Evolutionary conservation across 2,329 filamentous ascomycete genomes (phyloP).

Genomic region (Trichoderma breve): DNA sequence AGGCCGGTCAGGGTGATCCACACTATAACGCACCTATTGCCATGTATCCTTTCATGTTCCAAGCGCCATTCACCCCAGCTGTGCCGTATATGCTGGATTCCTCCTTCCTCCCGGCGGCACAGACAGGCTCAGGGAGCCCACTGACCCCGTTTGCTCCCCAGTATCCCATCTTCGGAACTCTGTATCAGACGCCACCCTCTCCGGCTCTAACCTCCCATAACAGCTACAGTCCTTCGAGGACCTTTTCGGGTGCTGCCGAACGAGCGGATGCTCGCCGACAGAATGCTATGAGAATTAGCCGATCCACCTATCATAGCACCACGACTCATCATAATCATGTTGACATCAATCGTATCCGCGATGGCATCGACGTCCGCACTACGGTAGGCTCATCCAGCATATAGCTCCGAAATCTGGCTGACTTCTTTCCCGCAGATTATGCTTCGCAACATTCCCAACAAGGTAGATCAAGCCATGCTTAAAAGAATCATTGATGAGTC

Average conservation of each 20-base stretch:
- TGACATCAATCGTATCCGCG: constrained; percentile 57
- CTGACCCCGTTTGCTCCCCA: constrained; percentile 32
- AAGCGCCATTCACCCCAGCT: constrained; percentile 29
- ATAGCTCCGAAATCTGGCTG: neutral
- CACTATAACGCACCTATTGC: constrained; percentile 29
- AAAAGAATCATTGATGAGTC: constrained; percentile 77
- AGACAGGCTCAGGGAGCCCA: constrained; percentile 25
- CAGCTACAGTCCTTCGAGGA: constrained; percentile 42
- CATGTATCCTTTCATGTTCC: constrained; percentile 37
- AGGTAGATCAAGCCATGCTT: constrained; percentile 73
- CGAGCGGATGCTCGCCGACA: constrained; percentile 47
- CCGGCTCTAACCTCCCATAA: constrained; percentile 36
- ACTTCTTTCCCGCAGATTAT: constrained; percentile 62
- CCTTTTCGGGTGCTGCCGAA: constrained; percentile 34
- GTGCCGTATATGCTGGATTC: constrained; percentile 33
- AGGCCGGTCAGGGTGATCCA: constrained; percentile 20
- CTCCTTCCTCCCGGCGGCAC: constrained; percentile 22
- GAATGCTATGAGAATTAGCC: constrained; percentile 45
- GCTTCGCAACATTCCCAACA: constrained; percentile 92
- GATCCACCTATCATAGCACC: constrained; percentile 48
- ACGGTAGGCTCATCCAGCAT: constrained; percentile 52
- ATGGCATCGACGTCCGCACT: constrained; percentile 70
- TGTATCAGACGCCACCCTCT: constrained; percentile 35
- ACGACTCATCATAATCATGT: constrained; percentile 60
- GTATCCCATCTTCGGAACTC: constrained; percentile 31